Percentiles rank a stretch among this genome's conserved stretches.
phyloP scores from a whole-genome alignment of 1,139 yeast genomes.

The Suhomyces maxii region DNA sequence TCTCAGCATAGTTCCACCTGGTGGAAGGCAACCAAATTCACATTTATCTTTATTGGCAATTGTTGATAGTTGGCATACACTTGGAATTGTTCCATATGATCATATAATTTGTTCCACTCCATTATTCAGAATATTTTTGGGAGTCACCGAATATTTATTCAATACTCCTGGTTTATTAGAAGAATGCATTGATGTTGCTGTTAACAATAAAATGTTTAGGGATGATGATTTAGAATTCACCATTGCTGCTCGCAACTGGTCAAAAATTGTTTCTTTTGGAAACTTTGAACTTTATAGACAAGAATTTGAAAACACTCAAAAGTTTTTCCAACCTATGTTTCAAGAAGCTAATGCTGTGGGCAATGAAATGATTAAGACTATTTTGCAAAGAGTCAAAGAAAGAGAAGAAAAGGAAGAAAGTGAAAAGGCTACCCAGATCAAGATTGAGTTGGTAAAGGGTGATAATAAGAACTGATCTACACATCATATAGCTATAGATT shows the following conservation, averaged over 20 bases:
- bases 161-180: conserved; percentile 81
- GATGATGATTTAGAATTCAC: conserved; percentile 86
- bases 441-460: background rate
- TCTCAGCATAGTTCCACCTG: conserved; percentile 70
- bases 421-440: background rate
- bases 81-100: conserved; percentile 88
- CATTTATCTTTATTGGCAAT: conserved; percentile 86
- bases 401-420: conserved; percentile 22
- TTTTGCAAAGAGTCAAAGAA: conserved; percentile 53
- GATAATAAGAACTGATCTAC: no score
- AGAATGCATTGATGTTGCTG: conserved; percentile 72
- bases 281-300: conserved; percentile 69
- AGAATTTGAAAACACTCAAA: conserved; percentile 76
- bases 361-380: conserved; percentile 95
- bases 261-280: conserved; percentile 74
- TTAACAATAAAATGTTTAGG: conserved; percentile 66
- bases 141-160: conserved; percentile 89
- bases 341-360: conserved; percentile 88
- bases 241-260: conserved; percentile 82
- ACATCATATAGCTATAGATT: no score
- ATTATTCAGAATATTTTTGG: conserved; percentile 81
- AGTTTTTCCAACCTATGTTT: conserved; percentile 80
- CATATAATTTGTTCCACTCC: conserved; percentile 98
- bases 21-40: conserved; percentile 73
- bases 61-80: conserved; percentile 88